Evolutionary conservation across 345 rosid species (phyloP).

Genomic region (Hibiscus trionum): DNA sequence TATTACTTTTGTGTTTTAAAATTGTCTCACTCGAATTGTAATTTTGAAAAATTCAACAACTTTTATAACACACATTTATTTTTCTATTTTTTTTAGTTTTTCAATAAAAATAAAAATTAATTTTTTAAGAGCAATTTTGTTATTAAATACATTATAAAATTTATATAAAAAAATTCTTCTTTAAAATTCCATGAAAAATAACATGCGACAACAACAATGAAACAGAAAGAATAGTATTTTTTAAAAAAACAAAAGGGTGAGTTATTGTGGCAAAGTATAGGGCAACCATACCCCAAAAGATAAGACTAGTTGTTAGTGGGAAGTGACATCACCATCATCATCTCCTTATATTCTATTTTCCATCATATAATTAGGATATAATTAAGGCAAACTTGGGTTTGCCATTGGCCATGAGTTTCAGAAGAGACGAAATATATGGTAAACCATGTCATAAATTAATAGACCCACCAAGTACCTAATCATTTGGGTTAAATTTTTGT

Average conservation of each 20-base stretch:
- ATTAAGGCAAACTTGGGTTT: background rate
- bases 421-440: background rate
- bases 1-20: no score
- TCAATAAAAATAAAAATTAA: no score
- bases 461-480: conserved; percentile 5
- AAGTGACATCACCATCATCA: conserved; percentile 38
- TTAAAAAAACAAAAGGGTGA: background rate
- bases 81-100: no score
- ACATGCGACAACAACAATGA: no score
- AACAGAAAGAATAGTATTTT: no score
- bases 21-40: no score
- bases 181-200: no score
- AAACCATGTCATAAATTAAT: background rate
- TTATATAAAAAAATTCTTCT: no score
- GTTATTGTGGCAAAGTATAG: conserved; percentile 18
- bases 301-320: conserved; percentile 16
- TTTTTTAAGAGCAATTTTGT: no score
- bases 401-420: background rate
- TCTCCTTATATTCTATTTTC: conserved; percentile 9
- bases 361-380: background rate
- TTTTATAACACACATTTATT: no score
- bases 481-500: conserved; percentile 7
- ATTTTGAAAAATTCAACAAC: no score
- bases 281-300: conserved; percentile 3
- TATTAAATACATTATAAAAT: no score